Conservation (phyloP, 2,329 filamentous ascomycete species). For the Neurospora sp. region DNA sequence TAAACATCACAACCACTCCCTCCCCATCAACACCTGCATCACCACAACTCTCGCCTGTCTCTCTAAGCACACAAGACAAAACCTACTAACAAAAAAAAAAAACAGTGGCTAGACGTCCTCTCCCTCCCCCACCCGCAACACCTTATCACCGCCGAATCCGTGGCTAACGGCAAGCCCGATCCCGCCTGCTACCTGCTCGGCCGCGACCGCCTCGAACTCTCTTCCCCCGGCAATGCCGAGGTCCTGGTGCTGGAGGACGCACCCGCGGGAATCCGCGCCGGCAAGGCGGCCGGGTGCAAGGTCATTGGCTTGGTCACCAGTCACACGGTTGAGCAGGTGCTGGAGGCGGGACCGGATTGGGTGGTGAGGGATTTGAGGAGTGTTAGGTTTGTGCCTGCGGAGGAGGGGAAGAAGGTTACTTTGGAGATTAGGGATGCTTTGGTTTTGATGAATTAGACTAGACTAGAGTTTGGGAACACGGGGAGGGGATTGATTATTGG, state of each 20-base stretch:
- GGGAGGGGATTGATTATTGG: background rate
- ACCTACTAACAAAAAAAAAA: background rate
- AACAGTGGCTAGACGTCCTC: constrained; percentile 57
- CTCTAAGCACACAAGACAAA: background rate
- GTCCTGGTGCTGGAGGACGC: constrained; percentile 82
- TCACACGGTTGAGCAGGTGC: constrained; percentile 63
- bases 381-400: constrained; percentile 47
- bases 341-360: constrained; percentile 75
- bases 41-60: background rate
- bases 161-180: constrained; percentile 67
- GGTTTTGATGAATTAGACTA: constrained; percentile 2
- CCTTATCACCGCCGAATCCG: constrained; percentile 67
- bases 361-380: constrained; percentile 72
- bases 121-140: constrained; percentile 54
- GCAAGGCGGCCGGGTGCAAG: constrained; percentile 76
- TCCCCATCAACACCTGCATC: background rate
- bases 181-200: constrained; percentile 65
- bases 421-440: constrained; percentile 46
- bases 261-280: constrained; percentile 72
- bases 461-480: background rate
- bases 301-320: constrained; percentile 81
- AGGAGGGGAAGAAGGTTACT: constrained; percentile 48
- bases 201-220: constrained; percentile 47
- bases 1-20: background rate
- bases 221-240: constrained; percentile 31